phyloP scores from a whole-genome alignment of 139 green algal genomes.

The Chlorella sp. region DNA sequence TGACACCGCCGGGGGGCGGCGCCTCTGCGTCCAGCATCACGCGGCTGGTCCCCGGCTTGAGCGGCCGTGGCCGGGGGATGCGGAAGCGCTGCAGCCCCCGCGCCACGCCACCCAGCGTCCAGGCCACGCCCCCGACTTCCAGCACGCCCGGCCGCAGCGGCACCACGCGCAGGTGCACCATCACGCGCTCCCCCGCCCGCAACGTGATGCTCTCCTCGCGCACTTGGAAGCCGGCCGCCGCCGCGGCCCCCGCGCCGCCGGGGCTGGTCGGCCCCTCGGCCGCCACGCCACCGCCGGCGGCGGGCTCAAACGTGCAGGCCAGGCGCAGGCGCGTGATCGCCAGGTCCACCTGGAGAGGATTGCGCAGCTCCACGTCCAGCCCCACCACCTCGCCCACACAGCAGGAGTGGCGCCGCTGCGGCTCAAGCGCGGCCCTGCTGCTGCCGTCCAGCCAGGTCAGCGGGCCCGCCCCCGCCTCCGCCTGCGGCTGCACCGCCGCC shows the following conservation, averaged over 20 bases:
- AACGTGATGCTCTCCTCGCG: conserved; percentile 44
- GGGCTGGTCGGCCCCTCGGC: not conserved
- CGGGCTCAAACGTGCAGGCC: conserved; percentile 57
- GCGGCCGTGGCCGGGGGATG: conserved; percentile 35
- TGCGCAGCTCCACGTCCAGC: conserved; percentile 75
- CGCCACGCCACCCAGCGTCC: conserved; percentile 62
- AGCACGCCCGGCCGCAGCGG: conserved; percentile 61
- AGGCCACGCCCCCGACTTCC: conserved; percentile 60
- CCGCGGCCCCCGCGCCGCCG: conserved; percentile 36
- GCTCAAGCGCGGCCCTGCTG: not conserved
- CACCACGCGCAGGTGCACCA: conserved; percentile 62
- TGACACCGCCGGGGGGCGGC: conserved; percentile 46
- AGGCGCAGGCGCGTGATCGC: conserved; percentile 62
- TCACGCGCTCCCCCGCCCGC: conserved; percentile 25
- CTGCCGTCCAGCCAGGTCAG: conserved; percentile 3
- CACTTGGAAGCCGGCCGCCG: conserved; percentile 38
- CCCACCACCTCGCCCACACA: conserved; percentile 70
- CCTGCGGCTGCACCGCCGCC: conserved; percentile 20
- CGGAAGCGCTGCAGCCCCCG: conserved; percentile 55
- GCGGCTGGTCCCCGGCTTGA: conserved; percentile 22
- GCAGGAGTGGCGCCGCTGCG: conserved; percentile 40
- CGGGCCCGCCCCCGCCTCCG: not conserved
- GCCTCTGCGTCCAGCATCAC: not conserved
- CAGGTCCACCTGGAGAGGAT: conserved; percentile 78
- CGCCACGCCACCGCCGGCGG: conserved; percentile 31